Conservation (phyloP, 139 green algal genomes). For the Chara braunii region DNA sequence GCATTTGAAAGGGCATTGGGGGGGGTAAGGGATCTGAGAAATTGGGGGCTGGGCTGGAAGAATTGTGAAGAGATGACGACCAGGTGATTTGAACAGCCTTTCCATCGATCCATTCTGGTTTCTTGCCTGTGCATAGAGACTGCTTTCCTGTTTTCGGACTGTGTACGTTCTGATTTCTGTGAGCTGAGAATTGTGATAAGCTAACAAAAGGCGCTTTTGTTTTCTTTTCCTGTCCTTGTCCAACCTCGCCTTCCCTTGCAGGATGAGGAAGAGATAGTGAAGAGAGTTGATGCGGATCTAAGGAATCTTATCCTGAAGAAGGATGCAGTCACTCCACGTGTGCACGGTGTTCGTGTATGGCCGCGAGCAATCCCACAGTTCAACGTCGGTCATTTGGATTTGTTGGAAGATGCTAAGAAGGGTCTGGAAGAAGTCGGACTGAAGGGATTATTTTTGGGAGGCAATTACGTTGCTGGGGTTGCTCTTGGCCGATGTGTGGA, state of each 20-base stretch:
- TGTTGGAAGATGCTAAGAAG: slow-evolving; percentile 45
- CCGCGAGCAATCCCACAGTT: slow-evolving; percentile 95
- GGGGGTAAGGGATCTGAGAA: no score
- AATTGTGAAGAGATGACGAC: no score
- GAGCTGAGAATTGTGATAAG: no score
- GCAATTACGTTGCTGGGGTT: slow-evolving; percentile 94
- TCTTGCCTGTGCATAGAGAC: no score
- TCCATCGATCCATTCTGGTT: no score
- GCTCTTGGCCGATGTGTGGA: slow-evolving; percentile 92
- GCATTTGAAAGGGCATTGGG: no score
- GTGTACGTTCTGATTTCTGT: no score
- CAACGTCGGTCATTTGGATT: slow-evolving; percentile 79
- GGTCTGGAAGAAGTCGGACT: slow-evolving; percentile 57
- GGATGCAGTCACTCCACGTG: slow-evolving; percentile 64
- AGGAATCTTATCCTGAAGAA: slow-evolving; percentile 85
- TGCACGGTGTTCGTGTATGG: slow-evolving; percentile 86
- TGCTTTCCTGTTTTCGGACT: no score
- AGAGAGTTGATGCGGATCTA: slow-evolving; percentile 77
- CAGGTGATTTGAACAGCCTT: no score
- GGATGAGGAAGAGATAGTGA: slow-evolving; percentile 59
- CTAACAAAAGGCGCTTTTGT: no score
- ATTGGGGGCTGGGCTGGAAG: no score
- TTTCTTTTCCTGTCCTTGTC: not conserved
- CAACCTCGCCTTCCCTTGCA: not conserved
- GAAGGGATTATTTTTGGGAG: slow-evolving; percentile 77